These are phyloP conservation scores for Mikania micrantha DNA, from an alignment of 129 eudicot genomes.

Conservation along the genomic window DNA sequence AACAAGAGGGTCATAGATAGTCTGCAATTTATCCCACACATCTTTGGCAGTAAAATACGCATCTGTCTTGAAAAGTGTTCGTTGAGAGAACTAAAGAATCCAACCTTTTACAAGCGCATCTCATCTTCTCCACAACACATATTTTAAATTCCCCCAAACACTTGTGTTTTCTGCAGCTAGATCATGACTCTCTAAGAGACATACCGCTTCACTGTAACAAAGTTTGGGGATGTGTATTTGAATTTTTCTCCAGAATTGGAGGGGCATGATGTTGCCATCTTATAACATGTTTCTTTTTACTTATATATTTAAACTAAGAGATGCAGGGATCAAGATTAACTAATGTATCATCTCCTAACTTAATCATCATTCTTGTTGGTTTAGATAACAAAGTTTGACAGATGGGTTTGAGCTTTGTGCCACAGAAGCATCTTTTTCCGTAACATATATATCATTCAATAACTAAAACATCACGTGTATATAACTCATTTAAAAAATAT, in stretches of 20 bases:
- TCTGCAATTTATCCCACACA: conserved; percentile 2
- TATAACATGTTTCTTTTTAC: no score
- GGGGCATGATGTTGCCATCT: conserved; percentile 5
- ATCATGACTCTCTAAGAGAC: conserved; percentile 14
- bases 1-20: neutral
- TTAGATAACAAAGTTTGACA: neutral
- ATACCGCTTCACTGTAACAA: neutral
- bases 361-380: no score
- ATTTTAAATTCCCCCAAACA: neutral
- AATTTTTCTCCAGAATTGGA: conserved; percentile 1
- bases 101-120: conserved; percentile 13
- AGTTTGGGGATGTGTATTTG: conserved; percentile 1
- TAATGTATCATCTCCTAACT: no score
- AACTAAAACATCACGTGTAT: conserved; percentile 6
- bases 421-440: no score
- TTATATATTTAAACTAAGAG: no score
- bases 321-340: no score
- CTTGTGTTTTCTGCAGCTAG: neutral
- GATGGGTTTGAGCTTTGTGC: neutral
- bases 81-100: conserved; percentile 11
- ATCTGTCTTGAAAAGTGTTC: neutral
- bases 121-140: neutral
- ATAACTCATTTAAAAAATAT: conserved; percentile 11
- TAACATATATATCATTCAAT: neutral
- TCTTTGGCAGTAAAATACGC: neutral